Evolutionary conservation across 1,139 yeast species (phyloP).

Genomic region (Candida sp.): DNA sequence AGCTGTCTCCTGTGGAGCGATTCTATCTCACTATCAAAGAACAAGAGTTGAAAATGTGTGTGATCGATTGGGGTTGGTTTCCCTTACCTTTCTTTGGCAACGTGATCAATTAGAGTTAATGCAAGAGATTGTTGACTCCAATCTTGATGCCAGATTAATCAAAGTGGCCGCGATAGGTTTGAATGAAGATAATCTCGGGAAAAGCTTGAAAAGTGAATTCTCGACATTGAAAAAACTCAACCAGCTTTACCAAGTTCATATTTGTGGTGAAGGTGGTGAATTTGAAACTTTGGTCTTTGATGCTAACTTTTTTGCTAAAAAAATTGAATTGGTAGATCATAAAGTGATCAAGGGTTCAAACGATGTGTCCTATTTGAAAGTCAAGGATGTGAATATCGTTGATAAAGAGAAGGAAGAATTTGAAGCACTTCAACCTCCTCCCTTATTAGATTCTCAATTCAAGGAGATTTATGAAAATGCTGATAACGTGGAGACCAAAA

Average conservation of each 20-base stretch:
- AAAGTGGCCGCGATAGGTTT: slow-evolving; percentile 95
- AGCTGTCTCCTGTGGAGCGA: slow-evolving; percentile 95
- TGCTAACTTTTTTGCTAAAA: slow-evolving; percentile 73
- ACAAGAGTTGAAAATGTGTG: slow-evolving; percentile 93
- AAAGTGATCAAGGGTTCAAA: slow-evolving; percentile 45
- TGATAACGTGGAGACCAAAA: neutral
- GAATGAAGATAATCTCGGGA: slow-evolving; percentile 61
- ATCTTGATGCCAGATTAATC: slow-evolving; percentile 79
- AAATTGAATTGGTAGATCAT: slow-evolving; percentile 42
- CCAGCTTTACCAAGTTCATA: slow-evolving; percentile 71
- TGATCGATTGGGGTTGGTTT: slow-evolving; percentile 60
- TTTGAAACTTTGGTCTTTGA: slow-evolving; percentile 91
- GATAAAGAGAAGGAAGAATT: slow-evolving; percentile 30
- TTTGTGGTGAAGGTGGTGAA: slow-evolving; percentile 99
- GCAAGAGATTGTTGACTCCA: slow-evolving; percentile 73
- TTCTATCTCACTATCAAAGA: slow-evolving; percentile 87
- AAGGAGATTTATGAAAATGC: slow-evolving; percentile 19
- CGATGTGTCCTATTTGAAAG: slow-evolving; percentile 65
- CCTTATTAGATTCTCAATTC: slow-evolving; percentile 50
- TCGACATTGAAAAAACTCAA: slow-evolving; percentile 61
- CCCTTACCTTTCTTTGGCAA: slow-evolving; percentile 86
- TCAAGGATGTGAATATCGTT: slow-evolving; percentile 27
- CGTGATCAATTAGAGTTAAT: slow-evolving; percentile 75
- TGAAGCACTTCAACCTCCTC: slow-evolving; percentile 36
- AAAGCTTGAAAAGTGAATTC: slow-evolving; percentile 57